phyloP scores from a whole-genome alignment of 345 rosid species.

The Nephelium lappaceum region DNA sequence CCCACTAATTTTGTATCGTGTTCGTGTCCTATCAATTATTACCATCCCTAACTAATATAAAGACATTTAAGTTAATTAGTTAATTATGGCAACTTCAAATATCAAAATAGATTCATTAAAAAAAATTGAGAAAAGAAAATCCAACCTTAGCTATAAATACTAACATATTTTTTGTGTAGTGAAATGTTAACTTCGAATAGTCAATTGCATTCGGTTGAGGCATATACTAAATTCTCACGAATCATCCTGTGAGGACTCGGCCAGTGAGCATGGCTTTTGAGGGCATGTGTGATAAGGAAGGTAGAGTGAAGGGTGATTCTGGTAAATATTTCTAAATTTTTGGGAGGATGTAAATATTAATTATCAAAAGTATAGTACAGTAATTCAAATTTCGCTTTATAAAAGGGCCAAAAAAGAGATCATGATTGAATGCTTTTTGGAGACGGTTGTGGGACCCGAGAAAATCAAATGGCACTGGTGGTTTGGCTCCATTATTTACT shows the following conservation, averaged over 20 bases:
- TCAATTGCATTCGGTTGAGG: too few relatives aligned
- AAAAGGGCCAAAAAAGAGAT: neutral
- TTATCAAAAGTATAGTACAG: neutral
- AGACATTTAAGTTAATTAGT: neutral
- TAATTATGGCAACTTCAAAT: too few relatives aligned
- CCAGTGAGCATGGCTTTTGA: neutral
- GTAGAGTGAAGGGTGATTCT: neutral
- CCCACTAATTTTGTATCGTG: too few relatives aligned
- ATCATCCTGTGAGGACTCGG: too few relatives aligned
- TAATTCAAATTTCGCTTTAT: neutral
- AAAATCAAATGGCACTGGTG: neutral
- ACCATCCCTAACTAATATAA: too few relatives aligned
- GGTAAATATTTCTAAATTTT: neutral
- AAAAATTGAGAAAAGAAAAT: too few relatives aligned
- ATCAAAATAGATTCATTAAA: too few relatives aligned
- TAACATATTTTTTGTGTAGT: neutral
- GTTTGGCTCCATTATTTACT: too few relatives aligned
- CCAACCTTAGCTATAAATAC: too few relatives aligned
- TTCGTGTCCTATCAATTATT: too few relatives aligned
- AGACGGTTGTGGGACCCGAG: constrained; percentile 2
- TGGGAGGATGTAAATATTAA: neutral
- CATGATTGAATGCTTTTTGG: neutral
- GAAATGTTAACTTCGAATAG: neutral
- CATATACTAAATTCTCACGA: too few relatives aligned
- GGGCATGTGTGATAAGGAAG: neutral